Evolutionary conservation across 2,329 filamentous ascomycete species (phyloP).

Genomic region (Phaeophleospora eucalypticola): DNA sequence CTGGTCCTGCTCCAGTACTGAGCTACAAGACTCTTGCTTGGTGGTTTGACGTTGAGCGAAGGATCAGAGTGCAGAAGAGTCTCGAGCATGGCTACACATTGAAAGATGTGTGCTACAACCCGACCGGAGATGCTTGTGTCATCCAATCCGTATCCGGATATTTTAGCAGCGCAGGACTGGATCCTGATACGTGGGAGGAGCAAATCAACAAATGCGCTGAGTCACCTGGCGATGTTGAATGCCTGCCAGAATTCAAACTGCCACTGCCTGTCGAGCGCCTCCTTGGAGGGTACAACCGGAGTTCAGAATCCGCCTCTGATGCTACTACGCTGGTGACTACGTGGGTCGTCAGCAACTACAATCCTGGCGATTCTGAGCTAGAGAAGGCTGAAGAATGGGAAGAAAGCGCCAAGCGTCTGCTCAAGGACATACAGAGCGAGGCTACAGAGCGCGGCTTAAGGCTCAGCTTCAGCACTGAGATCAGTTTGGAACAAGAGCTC

Average conservation of each 20-base stretch:
- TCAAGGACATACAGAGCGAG: conserved; percentile 76
- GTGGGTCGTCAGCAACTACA: conserved; percentile 88
- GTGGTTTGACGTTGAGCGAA: conserved; percentile 89
- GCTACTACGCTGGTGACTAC: conserved; percentile 80
- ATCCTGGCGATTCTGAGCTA: conserved; percentile 67
- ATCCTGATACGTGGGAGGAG: conserved; percentile 65
- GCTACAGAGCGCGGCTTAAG: conserved; percentile 73
- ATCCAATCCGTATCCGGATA: conserved; percentile 91
- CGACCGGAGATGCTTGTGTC: conserved; percentile 81
- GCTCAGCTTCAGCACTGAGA: conserved; percentile 91
- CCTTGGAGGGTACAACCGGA: conserved; percentile 71
- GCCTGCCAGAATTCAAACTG: conserved; percentile 83
- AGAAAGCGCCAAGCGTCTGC: conserved; percentile 65
- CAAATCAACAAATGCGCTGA: conserved; percentile 69
- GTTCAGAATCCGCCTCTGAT: conserved; percentile 57
- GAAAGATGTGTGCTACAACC: conserved; percentile 89
- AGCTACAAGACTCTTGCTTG: conserved; percentile 84
- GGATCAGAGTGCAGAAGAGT: conserved; percentile 69
- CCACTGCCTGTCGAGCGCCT: conserved; percentile 82
- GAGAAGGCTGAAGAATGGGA: conserved; percentile 86
- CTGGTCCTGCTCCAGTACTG: conserved; percentile 69
- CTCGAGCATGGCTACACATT: conserved; percentile 64
- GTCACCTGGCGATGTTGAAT: conserved; percentile 57
- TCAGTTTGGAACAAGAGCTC: conserved; percentile 88
- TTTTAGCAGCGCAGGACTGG: conserved; percentile 56